Conservation (phyloP, 129 eudicot genomes). For the Ambrosia trifida region DNA sequence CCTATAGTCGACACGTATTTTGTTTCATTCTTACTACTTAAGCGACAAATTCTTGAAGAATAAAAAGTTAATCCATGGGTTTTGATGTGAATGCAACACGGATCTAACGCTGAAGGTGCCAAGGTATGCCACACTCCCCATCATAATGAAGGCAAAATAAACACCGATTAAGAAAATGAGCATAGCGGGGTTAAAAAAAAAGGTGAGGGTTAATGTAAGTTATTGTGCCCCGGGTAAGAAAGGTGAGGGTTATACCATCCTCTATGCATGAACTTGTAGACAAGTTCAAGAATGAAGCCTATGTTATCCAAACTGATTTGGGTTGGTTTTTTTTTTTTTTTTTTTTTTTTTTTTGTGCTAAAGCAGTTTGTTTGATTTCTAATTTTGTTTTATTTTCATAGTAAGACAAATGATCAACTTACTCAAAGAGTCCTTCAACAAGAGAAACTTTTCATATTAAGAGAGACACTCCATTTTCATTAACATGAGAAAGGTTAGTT, state of each 20-base stretch:
- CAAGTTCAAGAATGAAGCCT: conserved; percentile 52
- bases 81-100: conserved; percentile 44
- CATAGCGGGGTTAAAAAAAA: conserved; percentile 58
- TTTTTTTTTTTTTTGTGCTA: no score
- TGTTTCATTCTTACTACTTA: neutral
- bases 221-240: conserved; percentile 82
- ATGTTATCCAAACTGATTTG: conserved; percentile 21
- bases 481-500: no score
- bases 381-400: no score
- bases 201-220: no score
- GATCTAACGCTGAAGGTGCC: conserved; percentile 96
- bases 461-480: no score
- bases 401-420: no score
- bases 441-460: no score
- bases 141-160: conserved; percentile 96
- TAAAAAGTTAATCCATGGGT: no score
- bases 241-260: conserved; percentile 84
- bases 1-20: conserved; percentile 91
- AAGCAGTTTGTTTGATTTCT: no score
- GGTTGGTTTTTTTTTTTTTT: no score
- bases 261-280: conserved; percentile 84
- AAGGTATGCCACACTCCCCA: conserved; percentile 93
- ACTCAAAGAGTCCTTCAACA: no score
- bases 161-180: conserved; percentile 75
- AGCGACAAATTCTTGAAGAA: no score